These are phyloP conservation scores for Candida nanaspora DNA, from an alignment of 805 yeast species.

Conservation along the genomic window DNA sequence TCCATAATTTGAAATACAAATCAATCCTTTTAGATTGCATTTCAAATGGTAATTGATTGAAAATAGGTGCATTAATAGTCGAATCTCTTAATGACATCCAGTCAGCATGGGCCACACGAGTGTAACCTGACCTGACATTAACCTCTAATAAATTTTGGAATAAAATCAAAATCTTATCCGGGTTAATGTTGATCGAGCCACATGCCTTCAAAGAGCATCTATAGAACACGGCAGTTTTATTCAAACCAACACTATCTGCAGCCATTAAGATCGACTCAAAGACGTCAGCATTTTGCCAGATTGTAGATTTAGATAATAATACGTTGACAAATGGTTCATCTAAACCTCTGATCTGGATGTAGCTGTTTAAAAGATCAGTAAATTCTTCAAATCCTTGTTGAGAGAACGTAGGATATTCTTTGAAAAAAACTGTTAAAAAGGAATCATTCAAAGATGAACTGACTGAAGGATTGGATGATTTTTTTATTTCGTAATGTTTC, in stretches of 20 bases:
- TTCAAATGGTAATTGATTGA: slow-evolving; percentile 8
- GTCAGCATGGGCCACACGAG: slow-evolving; percentile 69
- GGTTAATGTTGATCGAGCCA: slow-evolving; percentile 47
- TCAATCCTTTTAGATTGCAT: slow-evolving; percentile 34
- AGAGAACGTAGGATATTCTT: slow-evolving; percentile 42
- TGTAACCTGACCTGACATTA: slow-evolving; percentile 42
- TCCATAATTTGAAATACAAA: slow-evolving; percentile 47
- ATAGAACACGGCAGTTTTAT: slow-evolving; percentile 61
- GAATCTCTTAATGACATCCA: slow-evolving; percentile 82
- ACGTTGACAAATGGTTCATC: slow-evolving; percentile 85
- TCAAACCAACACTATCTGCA: slow-evolving; percentile 50
- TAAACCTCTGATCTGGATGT: slow-evolving; percentile 48
- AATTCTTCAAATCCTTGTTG: slow-evolving; percentile 49
- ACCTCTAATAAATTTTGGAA: slow-evolving; percentile 25
- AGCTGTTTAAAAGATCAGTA: slow-evolving; percentile 46
- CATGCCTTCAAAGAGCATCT: slow-evolving; percentile 67
- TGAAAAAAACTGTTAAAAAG: slow-evolving; percentile 65
- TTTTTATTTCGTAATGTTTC: slow-evolving; percentile 39
- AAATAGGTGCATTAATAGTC: slow-evolving; percentile 41
- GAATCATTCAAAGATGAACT: slow-evolving; percentile 66
- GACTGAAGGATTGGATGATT: slow-evolving; percentile 53
- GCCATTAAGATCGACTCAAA: slow-evolving; percentile 57
- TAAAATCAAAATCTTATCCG: slow-evolving; percentile 40
- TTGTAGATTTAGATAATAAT: slow-evolving; percentile 52
- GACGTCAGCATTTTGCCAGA: slow-evolving; percentile 61